Evolutionary conservation across 768 basidiomycete species (phyloP), one percentile per base, ranked within the genome.

Genomic region (Fomitopsis pulvina): DNA sequence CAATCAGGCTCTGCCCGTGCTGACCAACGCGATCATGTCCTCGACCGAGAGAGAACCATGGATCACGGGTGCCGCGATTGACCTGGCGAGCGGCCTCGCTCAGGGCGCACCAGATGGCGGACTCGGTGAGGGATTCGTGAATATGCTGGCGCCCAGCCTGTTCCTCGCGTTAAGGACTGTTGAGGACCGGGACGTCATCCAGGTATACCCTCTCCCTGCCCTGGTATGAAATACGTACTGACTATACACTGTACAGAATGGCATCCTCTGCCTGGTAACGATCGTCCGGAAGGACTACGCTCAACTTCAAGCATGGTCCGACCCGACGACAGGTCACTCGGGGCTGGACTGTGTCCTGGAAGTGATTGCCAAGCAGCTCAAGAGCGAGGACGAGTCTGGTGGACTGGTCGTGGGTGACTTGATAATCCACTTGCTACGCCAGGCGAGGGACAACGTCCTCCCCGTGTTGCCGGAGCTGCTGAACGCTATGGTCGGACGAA

Each of bases 321-420:
- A 87, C 42, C 56, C 61, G 55, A 55, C 69, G 0, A 72, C 73
- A 39, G 85, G 87, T 20, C 78, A 81, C 54, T 78, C 77, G 24
- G 95, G 95, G 12, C 77, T 97, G 9, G 80, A 85, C 29, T 75
- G 82, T 52, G 76, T 88, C 14, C 73, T 97, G 41, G 73, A 75
- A 11, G 70, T 96, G 37, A 80, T 97, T 29, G 90, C 86, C 24
- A 81, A 79, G 53, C 77, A 89, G 40, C 72, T 99, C 24, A 78
- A 82, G 50, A 79, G 74, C 52, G 81, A 88, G 54, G 88, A 92
- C 53, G 96, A 99, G 66, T 87, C 93, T 0, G 92, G 88, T 34
- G 95, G 94, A 9, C 77, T 98, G 20, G 86, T 88, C 46, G 86
- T 97, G 41, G 96, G 96, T 18, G 95, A 98, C 61, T 74, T 99